These are phyloP conservation scores for Striga asiatica DNA, from an alignment of 257 asterid species.

Conservation along the genomic window DNA sequence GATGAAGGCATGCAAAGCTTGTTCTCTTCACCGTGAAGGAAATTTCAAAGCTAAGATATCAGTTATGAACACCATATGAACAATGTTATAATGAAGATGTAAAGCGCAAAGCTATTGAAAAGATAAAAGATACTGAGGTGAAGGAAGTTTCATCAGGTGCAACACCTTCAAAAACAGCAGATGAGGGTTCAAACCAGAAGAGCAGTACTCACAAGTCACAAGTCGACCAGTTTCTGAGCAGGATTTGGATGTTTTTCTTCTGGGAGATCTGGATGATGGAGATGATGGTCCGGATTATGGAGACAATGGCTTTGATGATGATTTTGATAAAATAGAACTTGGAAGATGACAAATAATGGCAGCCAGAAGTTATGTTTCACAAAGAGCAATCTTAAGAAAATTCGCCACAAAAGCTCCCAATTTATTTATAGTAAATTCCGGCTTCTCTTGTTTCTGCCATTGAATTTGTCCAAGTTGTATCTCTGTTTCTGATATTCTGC, in stretches of 20 bases:
- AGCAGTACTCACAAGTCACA: conserved; percentile 32
- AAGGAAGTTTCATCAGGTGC: conserved; percentile 38
- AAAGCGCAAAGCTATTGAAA: conserved; percentile 42
- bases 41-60: conserved; percentile 68
- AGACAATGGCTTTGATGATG: too few species aligned
- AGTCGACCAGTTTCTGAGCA: conserved; percentile 66
- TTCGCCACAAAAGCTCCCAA: too few species aligned
- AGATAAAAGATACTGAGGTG: conserved; percentile 32
- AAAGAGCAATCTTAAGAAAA: too few species aligned
- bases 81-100: conserved; percentile 50
- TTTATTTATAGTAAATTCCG: too few species aligned
- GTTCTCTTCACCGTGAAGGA: conserved; percentile 83
- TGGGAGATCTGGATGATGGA: conserved; percentile 74
- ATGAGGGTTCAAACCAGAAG: conserved; percentile 29
- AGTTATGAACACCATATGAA: conserved; percentile 80
- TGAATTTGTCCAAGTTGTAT: too few species aligned
- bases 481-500: too few species aligned
- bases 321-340: too few species aligned
- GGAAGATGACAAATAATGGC: too few species aligned
- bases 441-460: too few species aligned
- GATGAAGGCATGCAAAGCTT: too few species aligned
- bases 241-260: conserved; percentile 92
- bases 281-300: conserved; percentile 84
- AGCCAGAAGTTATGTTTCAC: too few species aligned
- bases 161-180: conserved; percentile 35